phyloP scores from a whole-genome alignment of 2,329 filamentous ascomycete species.

The Aspergillus sp. region DNA sequence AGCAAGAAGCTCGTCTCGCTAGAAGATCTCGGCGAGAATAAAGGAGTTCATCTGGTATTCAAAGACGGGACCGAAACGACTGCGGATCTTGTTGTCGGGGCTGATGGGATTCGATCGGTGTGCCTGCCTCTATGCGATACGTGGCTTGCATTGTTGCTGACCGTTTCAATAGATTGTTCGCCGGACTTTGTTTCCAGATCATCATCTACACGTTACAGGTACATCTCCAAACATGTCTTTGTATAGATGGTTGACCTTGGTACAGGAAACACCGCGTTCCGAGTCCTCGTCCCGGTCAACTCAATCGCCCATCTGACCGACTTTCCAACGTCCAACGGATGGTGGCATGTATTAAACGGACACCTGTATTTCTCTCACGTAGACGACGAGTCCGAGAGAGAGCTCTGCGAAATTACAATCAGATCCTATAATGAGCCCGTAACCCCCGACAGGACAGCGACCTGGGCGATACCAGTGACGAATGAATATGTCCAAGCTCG shows the following conservation, averaged over 20 bases:
- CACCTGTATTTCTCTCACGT: constrained; percentile 5
- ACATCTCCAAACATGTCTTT: not conserved
- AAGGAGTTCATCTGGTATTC: not conserved
- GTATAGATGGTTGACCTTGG: not conserved
- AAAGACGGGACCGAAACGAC: not conserved
- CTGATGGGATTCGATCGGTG: constrained; percentile 5
- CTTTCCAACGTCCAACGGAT: not conserved
- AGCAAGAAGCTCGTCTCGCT: not conserved
- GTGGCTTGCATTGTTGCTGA: not conserved
- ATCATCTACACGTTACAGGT: constrained; percentile 1
- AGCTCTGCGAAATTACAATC: constrained; percentile 6
- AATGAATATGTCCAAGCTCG: not conserved
- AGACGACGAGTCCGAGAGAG: constrained; percentile 1
- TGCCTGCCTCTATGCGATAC: not conserved
- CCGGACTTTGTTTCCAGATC: not conserved
- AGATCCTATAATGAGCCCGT: not conserved
- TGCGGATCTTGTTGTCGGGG: constrained; percentile 1
- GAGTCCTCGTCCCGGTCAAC: not conserved
- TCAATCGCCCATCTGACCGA: not conserved
- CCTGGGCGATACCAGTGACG: constrained; percentile 2
- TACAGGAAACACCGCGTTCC: constrained; percentile 2
- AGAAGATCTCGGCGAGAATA: not conserved
- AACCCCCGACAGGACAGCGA: not conserved
- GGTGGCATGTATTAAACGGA: not conserved
- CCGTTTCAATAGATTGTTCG: not conserved